These are phyloP conservation scores for Claviceps maximensis DNA, from an alignment of 2,329 filamentous ascomycete genomes.

Conservation along the genomic window DNA sequence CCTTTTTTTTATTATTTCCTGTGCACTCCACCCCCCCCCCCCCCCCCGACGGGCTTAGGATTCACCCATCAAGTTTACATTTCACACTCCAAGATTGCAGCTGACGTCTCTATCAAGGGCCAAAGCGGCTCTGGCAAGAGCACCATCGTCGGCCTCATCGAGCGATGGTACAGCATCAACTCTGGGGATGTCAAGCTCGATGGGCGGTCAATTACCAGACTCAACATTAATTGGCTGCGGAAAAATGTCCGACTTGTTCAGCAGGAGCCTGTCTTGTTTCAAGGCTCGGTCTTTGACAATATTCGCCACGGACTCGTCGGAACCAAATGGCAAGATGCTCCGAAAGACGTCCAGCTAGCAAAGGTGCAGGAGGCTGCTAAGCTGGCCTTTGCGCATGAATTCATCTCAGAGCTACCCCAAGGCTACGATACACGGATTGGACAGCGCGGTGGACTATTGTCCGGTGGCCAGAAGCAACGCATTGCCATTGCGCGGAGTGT, in stretches of 20 bases:
- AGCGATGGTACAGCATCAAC: conserved; percentile 44
- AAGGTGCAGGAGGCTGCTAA: conserved; percentile 33
- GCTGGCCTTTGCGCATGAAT: conserved; percentile 37
- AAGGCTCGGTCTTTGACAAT: conserved; percentile 39
- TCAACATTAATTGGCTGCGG: neutral
- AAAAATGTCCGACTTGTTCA: neutral
- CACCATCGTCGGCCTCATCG: conserved; percentile 42
- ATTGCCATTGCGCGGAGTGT: conserved; percentile 9
- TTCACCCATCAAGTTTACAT: too few relatives aligned
- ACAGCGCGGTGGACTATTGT: conserved; percentile 48
- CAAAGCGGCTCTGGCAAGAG: conserved; percentile 42
- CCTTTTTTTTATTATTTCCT: neutral
- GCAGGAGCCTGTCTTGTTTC: conserved; percentile 31
- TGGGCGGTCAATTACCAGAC: conserved; percentile 7
- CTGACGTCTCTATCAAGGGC: neutral
- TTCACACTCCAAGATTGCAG: neutral
- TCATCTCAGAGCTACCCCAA: conserved; percentile 32
- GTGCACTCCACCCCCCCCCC: too few relatives aligned
- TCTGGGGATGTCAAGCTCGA: conserved; percentile 33
- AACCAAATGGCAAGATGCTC: conserved; percentile 23
- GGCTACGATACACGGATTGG: conserved; percentile 44
- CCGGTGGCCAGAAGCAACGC: conserved; percentile 14
- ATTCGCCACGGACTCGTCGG: conserved; percentile 36
- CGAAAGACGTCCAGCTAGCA: conserved; percentile 27
- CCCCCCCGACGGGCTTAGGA: too few relatives aligned